A percentile compares a stretch with the other conserved stretches of the same genome.
These are phyloP conservation scores for Galeopsis tetrahit DNA, from an alignment of 257 asterid species.

Conservation along the genomic window DNA sequence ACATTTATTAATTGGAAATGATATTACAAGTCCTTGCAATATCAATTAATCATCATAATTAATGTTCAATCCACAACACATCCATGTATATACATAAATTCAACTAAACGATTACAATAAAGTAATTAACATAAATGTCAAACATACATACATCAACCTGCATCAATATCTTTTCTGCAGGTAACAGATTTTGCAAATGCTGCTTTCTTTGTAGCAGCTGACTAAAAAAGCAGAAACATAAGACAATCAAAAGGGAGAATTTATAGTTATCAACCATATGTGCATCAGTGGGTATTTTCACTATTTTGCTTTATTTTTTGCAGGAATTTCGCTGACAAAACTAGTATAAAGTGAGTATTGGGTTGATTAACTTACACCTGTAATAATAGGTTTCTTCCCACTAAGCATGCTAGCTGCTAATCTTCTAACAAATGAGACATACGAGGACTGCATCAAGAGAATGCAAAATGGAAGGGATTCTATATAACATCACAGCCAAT, in stretches of 20 bases:
- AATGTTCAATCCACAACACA: too few relatives aligned
- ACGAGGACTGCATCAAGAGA: conserved; percentile 60
- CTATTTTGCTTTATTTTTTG: not conserved
- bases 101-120: too few relatives aligned
- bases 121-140: too few relatives aligned
- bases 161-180: conserved; percentile 77
- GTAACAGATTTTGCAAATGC: conserved; percentile 62
- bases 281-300: conserved; percentile 25
- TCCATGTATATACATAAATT: too few relatives aligned
- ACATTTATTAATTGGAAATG: too few relatives aligned
- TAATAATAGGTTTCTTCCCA: conserved; percentile 74
- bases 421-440: conserved; percentile 66
- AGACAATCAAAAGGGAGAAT: conserved; percentile 21
- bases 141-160: too few relatives aligned
- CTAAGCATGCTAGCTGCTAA: conserved; percentile 99
- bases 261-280: conserved; percentile 14
- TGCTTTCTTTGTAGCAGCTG: conserved; percentile 72
- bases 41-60: too few relatives aligned
- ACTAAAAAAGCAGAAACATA: conserved; percentile 49
- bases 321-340: not conserved
- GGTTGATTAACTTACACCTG: conserved; percentile 63
- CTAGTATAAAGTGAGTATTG: conserved; percentile 20
- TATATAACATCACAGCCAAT: conserved; percentile 19
- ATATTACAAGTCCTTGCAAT: too few relatives aligned
- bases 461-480: conserved; percentile 25